phyloP scores from a whole-genome alignment of 441 rosid genomes.

The Mallotus japonicus region DNA sequence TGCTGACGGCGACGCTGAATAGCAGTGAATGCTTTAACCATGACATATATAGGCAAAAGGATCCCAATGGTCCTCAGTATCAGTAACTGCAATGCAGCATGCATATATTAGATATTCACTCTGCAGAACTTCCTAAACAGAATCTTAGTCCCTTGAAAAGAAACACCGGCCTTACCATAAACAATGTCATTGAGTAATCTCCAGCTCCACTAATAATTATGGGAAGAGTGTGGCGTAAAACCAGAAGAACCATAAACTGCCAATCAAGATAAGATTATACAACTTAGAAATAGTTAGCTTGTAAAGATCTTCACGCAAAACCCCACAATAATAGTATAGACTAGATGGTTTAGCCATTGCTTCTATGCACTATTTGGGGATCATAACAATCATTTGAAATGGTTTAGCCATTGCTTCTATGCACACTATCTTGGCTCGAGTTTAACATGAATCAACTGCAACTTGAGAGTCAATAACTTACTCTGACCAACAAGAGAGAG shows the following conservation, averaged over 20 bases:
- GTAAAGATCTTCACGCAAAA: background rate
- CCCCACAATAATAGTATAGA: background rate
- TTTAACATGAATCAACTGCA: background rate
- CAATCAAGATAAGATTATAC: slow-evolving; percentile 5
- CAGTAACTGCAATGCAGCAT: slow-evolving; percentile 42
- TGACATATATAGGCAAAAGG: slow-evolving; percentile 56
- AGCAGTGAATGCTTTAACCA: slow-evolving; percentile 48
- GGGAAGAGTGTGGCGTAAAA: slow-evolving; percentile 72
- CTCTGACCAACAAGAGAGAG: background rate
- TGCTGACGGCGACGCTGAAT: slow-evolving; percentile 49
- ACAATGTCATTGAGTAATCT: slow-evolving; percentile 50
- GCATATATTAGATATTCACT: background rate
- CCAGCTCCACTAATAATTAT: slow-evolving; percentile 49
- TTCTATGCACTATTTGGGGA: background rate
- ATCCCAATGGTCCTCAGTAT: slow-evolving; percentile 58
- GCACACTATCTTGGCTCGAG: background rate
- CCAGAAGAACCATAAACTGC: slow-evolving; percentile 70
- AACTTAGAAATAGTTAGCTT: background rate
- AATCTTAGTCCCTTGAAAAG: background rate
- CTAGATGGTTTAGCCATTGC: background rate
- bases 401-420: background rate
- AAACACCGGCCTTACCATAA: slow-evolving; percentile 43
- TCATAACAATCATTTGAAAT: background rate
- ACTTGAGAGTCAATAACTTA: background rate
- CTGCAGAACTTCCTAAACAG: background rate